Evolutionary conservation across 2,329 filamentous ascomycete species (phyloP).

Genomic region (Paramyrothecium roridum): DNA sequence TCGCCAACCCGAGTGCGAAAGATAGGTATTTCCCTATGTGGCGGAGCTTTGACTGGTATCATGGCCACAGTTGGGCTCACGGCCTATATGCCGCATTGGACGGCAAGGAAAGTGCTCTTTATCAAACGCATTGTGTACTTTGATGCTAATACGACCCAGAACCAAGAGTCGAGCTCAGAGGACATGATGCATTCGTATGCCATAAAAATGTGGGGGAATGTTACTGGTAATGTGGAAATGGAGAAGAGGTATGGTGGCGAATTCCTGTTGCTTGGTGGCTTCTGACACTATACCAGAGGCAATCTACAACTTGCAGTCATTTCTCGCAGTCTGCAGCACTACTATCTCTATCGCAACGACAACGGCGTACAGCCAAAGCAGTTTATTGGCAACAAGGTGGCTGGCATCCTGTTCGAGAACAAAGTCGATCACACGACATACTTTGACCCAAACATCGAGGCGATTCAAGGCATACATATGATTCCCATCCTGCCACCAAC

Average conservation of each 20-base stretch:
- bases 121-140: neutral
- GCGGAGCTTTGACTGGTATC: slow-evolving; percentile 88
- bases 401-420: slow-evolving; percentile 82
- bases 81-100: slow-evolving; percentile 68
- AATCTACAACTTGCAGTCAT: slow-evolving; percentile 83
- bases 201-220: slow-evolving; percentile 89
- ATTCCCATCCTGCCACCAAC: slow-evolving; percentile 69
- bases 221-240: slow-evolving; percentile 72
- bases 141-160: slow-evolving; percentile 21
- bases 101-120: slow-evolving; percentile 56
- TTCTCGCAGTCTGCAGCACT: slow-evolving; percentile 67
- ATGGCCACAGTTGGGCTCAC: slow-evolving; percentile 92
- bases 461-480: slow-evolving; percentile 79
- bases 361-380: slow-evolving; percentile 69
- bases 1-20: slow-evolving; percentile 67
- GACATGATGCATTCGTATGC: slow-evolving; percentile 86
- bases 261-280: neutral
- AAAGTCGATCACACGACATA: slow-evolving; percentile 93
- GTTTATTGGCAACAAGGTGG: slow-evolving; percentile 78
- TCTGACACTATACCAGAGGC: slow-evolving; percentile 39
- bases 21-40: slow-evolving; percentile 80
- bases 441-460: slow-evolving; percentile 72
- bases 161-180: slow-evolving; percentile 86
- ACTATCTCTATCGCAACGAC: slow-evolving; percentile 74
- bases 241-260: slow-evolving; percentile 58